Evolutionary conservation across 352 stramenopile genomes (phyloP).

Genomic region (Phytophthora europaea): DNA sequence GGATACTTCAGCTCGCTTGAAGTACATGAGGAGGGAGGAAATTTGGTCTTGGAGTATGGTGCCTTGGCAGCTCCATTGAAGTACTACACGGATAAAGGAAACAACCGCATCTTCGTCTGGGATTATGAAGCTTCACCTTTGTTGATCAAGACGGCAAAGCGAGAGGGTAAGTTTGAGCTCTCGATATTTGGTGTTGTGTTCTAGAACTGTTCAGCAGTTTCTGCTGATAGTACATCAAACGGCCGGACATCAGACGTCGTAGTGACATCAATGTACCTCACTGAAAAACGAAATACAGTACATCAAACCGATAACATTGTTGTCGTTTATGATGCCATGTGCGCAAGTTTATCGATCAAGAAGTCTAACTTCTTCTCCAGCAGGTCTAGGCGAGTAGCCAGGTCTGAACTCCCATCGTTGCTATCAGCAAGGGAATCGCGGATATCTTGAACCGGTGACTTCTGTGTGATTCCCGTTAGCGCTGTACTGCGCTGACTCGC

Average conservation of each 20-base stretch:
- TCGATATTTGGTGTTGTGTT: slow-evolving; percentile 34
- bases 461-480: slow-evolving; percentile 6
- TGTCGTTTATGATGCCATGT: not conserved
- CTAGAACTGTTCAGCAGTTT: slow-evolving; percentile 16
- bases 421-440: not conserved
- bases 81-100: slow-evolving; percentile 41
- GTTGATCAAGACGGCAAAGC: slow-evolving; percentile 28
- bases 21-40: slow-evolving; percentile 32
- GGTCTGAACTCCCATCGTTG: not conserved
- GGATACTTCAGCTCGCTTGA: slow-evolving; percentile 50
- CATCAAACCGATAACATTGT: too few species aligned
- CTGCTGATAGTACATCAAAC: not conserved
- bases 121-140: slow-evolving; percentile 26
- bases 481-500: slow-evolving; percentile 17
- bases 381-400: slow-evolving; percentile 17
- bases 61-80: slow-evolving; percentile 32
- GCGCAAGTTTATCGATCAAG: slow-evolving; percentile 20
- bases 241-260: too few species aligned
- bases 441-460: slow-evolving; percentile 4
- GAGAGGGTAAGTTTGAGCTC: slow-evolving; percentile 33
- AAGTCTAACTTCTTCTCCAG: slow-evolving; percentile 31
- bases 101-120: slow-evolving; percentile 37
- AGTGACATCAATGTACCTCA: too few species aligned
- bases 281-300: too few species aligned
- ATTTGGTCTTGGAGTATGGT: slow-evolving; percentile 38